A percentile compares a stretch with the other conserved stretches of the same genome.
phyloP scores from a whole-genome alignment of 1,284 basidiomycete species.

The Sporisorium exsertum region DNA sequence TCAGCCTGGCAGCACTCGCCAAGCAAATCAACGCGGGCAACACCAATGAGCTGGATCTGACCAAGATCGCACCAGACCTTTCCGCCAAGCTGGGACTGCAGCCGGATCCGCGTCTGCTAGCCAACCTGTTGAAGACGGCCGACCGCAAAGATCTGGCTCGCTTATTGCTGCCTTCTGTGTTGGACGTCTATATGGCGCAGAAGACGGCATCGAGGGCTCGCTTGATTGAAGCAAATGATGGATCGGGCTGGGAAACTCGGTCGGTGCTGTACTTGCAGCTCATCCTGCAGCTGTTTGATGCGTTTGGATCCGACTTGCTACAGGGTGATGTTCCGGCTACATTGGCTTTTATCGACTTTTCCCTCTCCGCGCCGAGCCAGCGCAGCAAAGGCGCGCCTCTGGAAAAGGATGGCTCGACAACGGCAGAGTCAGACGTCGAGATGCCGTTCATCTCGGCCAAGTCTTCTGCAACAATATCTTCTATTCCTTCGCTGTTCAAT shows the following conservation, averaged over 20 bases:
- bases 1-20: constrained; percentile 37
- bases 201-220: constrained; percentile 23
- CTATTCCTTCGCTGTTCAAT: constrained; percentile 32
- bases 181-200: constrained; percentile 51
- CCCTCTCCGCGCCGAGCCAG: constrained; percentile 34
- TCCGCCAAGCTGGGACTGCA: constrained; percentile 41
- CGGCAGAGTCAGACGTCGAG: neutral
- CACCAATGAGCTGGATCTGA: constrained; percentile 27
- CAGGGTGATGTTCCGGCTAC: constrained; percentile 54
- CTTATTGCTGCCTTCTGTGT: constrained; percentile 27
- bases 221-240: constrained; percentile 4
- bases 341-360: constrained; percentile 62
- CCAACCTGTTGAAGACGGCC: constrained; percentile 31
- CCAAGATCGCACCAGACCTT: constrained; percentile 41
- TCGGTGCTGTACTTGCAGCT: constrained; percentile 59
- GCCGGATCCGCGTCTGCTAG: constrained; percentile 49
- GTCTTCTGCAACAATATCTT: neutral
- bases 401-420: neutral
- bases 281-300: constrained; percentile 60
- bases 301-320: constrained; percentile 58
- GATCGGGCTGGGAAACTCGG: constrained; percentile 20
- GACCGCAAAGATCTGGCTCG: constrained; percentile 48
- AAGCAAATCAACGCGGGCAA: constrained; percentile 38
- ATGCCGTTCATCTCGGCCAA: constrained; percentile 46
- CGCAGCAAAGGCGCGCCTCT: constrained; percentile 3